phyloP scores from a whole-genome alignment of 2,329 filamentous ascomycete genomes.

The Penicillium sp. region DNA sequence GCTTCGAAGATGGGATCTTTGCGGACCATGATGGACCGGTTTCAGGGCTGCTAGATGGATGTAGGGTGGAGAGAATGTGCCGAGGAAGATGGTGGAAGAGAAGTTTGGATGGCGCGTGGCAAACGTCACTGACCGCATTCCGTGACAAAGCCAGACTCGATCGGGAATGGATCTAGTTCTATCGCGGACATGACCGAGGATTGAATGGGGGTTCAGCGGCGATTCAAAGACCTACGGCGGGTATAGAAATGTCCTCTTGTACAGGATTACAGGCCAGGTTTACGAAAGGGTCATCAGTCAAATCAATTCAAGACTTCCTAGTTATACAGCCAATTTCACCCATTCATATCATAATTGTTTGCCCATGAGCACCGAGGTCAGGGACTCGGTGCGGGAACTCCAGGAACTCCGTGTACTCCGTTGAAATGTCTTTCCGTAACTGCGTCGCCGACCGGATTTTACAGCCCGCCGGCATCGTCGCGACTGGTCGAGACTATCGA shows the following conservation, averaged over 20 bases:
- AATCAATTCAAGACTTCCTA: constrained; percentile 1
- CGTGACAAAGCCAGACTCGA: background rate
- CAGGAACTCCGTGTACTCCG: constrained; percentile 38
- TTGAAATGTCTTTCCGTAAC: constrained; percentile 29
- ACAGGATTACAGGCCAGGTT: too few relatives aligned
- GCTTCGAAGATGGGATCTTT: constrained; percentile 41
- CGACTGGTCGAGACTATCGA: constrained; percentile 40
- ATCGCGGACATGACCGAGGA: too few relatives aligned
- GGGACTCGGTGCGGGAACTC: constrained; percentile 32
- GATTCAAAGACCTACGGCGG: too few relatives aligned
- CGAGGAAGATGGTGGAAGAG: constrained; percentile 3
- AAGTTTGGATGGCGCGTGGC: constrained; percentile 15
- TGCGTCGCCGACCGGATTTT: constrained; percentile 32
- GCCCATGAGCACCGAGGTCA: constrained; percentile 30
- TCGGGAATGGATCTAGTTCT: background rate
- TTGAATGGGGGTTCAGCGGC: too few relatives aligned
- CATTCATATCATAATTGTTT: constrained; percentile 23
- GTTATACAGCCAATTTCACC: too few relatives aligned
- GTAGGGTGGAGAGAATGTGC: constrained; percentile 1
- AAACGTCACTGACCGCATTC: constrained; percentile 28
- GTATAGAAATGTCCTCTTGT: too few relatives aligned
- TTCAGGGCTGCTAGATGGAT: background rate
- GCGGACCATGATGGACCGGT: constrained; percentile 31
- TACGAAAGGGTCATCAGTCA: too few relatives aligned
- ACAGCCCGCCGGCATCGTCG: constrained; percentile 28